These are phyloP conservation scores for Fusarium hainanense DNA, from an alignment of 2,329 filamentous ascomycete genomes.

Conservation along the genomic window DNA sequence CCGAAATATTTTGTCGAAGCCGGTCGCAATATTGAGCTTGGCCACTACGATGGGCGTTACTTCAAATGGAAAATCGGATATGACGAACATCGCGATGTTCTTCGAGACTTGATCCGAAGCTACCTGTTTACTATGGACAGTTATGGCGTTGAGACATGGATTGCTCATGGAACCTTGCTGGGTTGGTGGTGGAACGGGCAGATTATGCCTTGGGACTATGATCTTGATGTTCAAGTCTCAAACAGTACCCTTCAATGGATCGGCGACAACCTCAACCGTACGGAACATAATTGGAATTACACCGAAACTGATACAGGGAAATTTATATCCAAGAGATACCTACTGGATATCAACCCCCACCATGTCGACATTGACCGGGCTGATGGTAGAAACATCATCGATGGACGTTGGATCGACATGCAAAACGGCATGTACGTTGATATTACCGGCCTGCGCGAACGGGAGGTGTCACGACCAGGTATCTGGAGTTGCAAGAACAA, in stretches of 20 bases:
- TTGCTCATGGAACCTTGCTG: constrained; percentile 84
- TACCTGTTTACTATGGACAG: constrained; percentile 76
- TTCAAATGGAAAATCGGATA: constrained; percentile 73
- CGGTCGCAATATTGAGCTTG: constrained; percentile 67
- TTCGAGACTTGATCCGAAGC: constrained; percentile 77
- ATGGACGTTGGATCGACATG: constrained; percentile 84
- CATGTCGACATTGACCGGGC: constrained; percentile 69
- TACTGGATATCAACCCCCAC: constrained; percentile 83
- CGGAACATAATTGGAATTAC: constrained; percentile 67
- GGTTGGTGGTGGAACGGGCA: constrained; percentile 90
- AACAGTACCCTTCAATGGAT: constrained; percentile 73
- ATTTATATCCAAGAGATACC: constrained; percentile 63
- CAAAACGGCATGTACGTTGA: constrained; percentile 83
- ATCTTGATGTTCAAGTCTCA: constrained; percentile 84
- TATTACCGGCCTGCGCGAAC: constrained; percentile 80
- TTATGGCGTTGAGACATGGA: constrained; percentile 81
- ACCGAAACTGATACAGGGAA: constrained; percentile 55
- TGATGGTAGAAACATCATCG: constrained; percentile 81
- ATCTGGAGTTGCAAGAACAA: constrained; percentile 84
- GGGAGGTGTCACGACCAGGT: constrained; percentile 69
- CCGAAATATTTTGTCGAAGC: constrained; percentile 75
- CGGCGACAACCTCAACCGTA: constrained; percentile 75
- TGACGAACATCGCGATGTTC: constrained; percentile 71
- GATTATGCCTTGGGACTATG: constrained; percentile 86
- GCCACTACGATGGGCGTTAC: constrained; percentile 80